Conservation (phyloP, 2,329 filamentous ascomycete species). For the Nemania abortiva region DNA sequence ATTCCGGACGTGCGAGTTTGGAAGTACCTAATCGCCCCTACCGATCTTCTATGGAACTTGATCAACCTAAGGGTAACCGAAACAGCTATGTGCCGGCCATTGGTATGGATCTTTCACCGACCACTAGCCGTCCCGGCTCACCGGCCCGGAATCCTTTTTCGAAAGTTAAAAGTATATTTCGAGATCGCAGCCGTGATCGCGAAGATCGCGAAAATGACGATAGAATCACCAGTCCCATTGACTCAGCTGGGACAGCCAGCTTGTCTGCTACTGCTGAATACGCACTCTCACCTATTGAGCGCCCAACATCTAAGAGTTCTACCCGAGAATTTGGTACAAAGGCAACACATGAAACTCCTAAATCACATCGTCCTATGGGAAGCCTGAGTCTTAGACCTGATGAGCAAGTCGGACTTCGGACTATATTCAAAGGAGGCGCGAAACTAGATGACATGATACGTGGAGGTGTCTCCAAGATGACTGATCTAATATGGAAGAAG, state of each 20-base stretch:
- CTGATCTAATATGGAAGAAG: conserved; percentile 69
- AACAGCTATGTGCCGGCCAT: conserved; percentile 68
- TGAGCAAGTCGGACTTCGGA: conserved; percentile 70
- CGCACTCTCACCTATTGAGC: conserved; percentile 46
- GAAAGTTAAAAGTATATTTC: conserved; percentile 68
- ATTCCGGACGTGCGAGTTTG: conserved; percentile 58
- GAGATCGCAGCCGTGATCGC: conserved; percentile 65
- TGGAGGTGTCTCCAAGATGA: conserved; percentile 67
- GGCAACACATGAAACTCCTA: conserved; percentile 61
- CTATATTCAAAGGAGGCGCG: conserved; percentile 81
- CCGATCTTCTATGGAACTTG: conserved; percentile 59
- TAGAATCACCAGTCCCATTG: conserved; percentile 47
- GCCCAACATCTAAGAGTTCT: conserved; percentile 55
- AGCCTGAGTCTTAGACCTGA: conserved; percentile 62
- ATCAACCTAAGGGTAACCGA: conserved; percentile 59
- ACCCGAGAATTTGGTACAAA: conserved; percentile 53
- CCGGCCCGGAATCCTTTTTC: conserved; percentile 70
- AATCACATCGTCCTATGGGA: conserved; percentile 61
- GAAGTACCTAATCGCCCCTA: conserved; percentile 60
- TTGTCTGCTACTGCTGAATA: conserved; percentile 50
- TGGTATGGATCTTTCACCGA: conserved; percentile 72
- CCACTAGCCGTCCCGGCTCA: conserved; percentile 72
- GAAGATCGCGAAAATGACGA: conserved; percentile 55
- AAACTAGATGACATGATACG: conserved; percentile 77
- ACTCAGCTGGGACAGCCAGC: conserved; percentile 42